Percentiles rank a stretch among this genome's conserved stretches.
Evolutionary conservation across 139 green algal genomes (phyloP).

Genomic region (Coelastrella sp.): DNA sequence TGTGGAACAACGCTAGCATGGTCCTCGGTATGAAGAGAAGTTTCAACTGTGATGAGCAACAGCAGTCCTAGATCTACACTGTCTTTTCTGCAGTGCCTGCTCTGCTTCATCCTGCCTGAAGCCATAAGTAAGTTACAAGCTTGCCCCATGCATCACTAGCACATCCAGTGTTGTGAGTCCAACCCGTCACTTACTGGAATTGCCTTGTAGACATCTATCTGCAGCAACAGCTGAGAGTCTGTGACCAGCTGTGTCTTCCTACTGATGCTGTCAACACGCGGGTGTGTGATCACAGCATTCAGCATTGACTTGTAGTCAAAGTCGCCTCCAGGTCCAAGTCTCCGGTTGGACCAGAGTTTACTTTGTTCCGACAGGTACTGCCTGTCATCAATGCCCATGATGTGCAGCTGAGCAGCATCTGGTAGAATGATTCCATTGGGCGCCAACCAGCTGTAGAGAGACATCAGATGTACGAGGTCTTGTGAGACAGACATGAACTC

Average conservation of each 20-base stretch:
- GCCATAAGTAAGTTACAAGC: too few relatives aligned
- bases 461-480: constrained; percentile 9
- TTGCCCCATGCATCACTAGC: too few relatives aligned
- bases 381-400: constrained; percentile 80
- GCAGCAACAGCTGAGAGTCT: background rate
- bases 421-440: constrained; percentile 74
- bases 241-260: constrained; percentile 25
- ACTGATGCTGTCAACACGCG: constrained; percentile 13
- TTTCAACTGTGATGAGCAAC: too few relatives aligned
- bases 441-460: constrained; percentile 75
- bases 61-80: too few relatives aligned
- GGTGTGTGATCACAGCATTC: constrained; percentile 30
- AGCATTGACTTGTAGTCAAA: constrained; percentile 25
- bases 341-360: constrained; percentile 69
- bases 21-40: too few relatives aligned
- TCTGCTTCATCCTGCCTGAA: too few relatives aligned
- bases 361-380: constrained; percentile 86
- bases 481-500: too few relatives aligned
- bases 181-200: background rate
- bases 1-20: too few relatives aligned
- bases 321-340: background rate
- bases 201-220: constrained; percentile 1
- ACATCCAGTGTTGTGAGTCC: too few relatives aligned
- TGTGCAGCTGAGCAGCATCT: constrained; percentile 63
- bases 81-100: too few relatives aligned